Evolutionary conservation across 768 basidiomycete species (phyloP).

Genomic region (Suillus alpinus): DNA sequence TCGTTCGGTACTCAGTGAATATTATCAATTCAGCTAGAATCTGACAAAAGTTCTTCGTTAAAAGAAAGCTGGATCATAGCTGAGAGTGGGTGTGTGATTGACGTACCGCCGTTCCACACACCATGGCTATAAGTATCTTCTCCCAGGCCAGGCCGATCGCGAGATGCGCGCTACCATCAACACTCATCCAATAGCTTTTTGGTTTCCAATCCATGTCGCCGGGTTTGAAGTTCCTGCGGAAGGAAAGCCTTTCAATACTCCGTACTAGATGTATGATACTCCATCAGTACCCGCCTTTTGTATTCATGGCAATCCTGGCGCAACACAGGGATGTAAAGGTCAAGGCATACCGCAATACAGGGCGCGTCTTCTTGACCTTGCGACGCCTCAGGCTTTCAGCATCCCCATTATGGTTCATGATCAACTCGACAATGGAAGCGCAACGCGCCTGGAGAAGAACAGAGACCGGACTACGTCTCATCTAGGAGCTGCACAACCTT

Average conservation of each 20-base stretch:
- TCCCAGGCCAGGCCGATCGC: background rate
- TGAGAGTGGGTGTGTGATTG: background rate
- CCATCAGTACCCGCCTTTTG: conserved; percentile 23
- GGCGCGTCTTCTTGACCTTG: no score
- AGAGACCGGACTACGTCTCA: conserved; percentile 42
- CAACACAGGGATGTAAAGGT: conserved; percentile 21
- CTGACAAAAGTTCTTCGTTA: background rate
- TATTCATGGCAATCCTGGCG: conserved; percentile 56
- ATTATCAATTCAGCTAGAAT: background rate
- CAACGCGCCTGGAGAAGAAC: conserved; percentile 53
- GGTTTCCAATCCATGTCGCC: background rate
- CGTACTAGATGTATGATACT: conserved; percentile 49
- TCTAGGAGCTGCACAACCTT: conserved; percentile 31
- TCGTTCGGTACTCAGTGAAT: background rate
- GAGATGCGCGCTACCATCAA: background rate
- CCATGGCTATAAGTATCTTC: background rate
- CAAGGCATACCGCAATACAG: background rate
- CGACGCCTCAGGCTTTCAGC: conserved; percentile 18
- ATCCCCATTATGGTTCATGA: conserved; percentile 54
- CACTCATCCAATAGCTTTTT: background rate
- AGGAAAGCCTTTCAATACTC: conserved; percentile 39
- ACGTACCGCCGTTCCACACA: background rate
- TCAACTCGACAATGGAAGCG: conserved; percentile 52
- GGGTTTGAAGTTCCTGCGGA: conserved; percentile 23
- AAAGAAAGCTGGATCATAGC: background rate